phyloP scores from a whole-genome alignment of 352 stramenopile genomes.

The Paralagenidium karlingii region DNA sequence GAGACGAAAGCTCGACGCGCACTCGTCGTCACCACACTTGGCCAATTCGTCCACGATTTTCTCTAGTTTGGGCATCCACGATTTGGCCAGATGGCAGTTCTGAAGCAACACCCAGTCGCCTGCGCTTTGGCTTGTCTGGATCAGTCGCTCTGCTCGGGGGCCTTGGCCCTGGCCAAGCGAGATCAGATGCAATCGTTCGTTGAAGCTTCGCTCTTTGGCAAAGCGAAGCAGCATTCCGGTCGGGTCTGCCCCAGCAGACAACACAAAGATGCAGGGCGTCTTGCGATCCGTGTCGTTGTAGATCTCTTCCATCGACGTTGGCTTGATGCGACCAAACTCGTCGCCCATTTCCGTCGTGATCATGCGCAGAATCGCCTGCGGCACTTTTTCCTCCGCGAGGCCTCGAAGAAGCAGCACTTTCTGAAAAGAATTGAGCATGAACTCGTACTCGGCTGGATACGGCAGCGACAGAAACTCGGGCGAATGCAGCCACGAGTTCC shows the following conservation, averaged over 20 bases:
- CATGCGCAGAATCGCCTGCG: slow-evolving; percentile 74
- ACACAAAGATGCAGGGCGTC: slow-evolving; percentile 90
- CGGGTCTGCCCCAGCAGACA: slow-evolving; percentile 85
- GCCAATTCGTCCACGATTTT: slow-evolving; percentile 82
- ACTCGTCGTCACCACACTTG: slow-evolving; percentile 32
- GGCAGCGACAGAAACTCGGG: slow-evolving; percentile 19
- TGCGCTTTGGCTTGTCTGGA: slow-evolving; percentile 61
- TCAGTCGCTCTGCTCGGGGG: slow-evolving; percentile 82
- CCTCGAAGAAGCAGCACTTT: slow-evolving; percentile 64
- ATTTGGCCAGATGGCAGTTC: slow-evolving; percentile 92
- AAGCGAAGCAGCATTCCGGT: slow-evolving; percentile 90
- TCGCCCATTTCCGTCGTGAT: slow-evolving; percentile 78
- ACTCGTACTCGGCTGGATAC: slow-evolving; percentile 32
- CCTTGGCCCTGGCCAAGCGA: slow-evolving; percentile 89
- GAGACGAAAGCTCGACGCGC: slow-evolving; percentile 71
- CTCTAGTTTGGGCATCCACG: slow-evolving; percentile 89
- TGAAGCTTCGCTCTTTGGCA: slow-evolving; percentile 82
- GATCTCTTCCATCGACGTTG: slow-evolving; percentile 89
- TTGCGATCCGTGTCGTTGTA: slow-evolving; percentile 86
- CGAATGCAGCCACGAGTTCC: slow-evolving; percentile 43
- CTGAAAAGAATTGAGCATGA: slow-evolving; percentile 46
- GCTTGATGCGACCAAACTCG: slow-evolving; percentile 69
- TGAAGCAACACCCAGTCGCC: slow-evolving; percentile 92
- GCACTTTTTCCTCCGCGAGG: slow-evolving; percentile 84
- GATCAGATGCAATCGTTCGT: slow-evolving; percentile 82